Evolutionary conservation across 2,329 filamentous ascomycete genomes (phyloP), one percentile per base, ranked within the genome.

Genomic region (Geosmithia morbida): DNA sequence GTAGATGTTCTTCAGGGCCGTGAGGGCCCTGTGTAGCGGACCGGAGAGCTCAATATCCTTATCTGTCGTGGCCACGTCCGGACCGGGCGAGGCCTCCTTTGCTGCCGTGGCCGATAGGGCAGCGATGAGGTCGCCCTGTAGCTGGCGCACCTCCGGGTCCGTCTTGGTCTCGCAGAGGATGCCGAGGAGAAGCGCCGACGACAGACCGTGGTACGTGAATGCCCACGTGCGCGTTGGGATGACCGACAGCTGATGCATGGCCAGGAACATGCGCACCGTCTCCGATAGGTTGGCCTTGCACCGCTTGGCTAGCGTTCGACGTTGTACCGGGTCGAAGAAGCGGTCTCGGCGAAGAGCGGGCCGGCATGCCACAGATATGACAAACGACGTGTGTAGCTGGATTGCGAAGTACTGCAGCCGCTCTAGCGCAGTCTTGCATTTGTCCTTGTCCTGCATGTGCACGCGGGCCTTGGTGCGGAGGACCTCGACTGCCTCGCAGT

Each of bases 171-270:
- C 77, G 45, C 74, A 75, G 1, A 81, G 57, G 46, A 83, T 79
- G 16, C 78, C 78, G 8, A 83, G 71, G 3, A 83, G 65, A 3
- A 83, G 68, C 1, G 79, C 79, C 0, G 79, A 83, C 8, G 78
- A 82, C 7, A 83, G 68, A 1, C 79, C 77, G 54, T 83, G 77
- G 49, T 82, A 82, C 1, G 79, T 83, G 51, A 82, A 82, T 0
- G 79, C 78, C 79, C 79, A 83, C 48, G 76, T 81, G 22, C 79
- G 67, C 0, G 79, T 83, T 1, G 79, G 79, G 44, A 82, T 81
- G 8, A 79, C 74, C 2, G 77, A 81, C 29, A 83, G 63, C 51
- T 81, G 78, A 58, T 83, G 78, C 79, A 83, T 83, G 16, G 78
- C 75, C 19, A 83, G 64, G 56, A 82, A 83, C 78, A 82, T 83